Base-by-base conservation (phyloP, 2,329 filamentous ascomycete species). In the Ceratocystis harringtonii region DNA sequence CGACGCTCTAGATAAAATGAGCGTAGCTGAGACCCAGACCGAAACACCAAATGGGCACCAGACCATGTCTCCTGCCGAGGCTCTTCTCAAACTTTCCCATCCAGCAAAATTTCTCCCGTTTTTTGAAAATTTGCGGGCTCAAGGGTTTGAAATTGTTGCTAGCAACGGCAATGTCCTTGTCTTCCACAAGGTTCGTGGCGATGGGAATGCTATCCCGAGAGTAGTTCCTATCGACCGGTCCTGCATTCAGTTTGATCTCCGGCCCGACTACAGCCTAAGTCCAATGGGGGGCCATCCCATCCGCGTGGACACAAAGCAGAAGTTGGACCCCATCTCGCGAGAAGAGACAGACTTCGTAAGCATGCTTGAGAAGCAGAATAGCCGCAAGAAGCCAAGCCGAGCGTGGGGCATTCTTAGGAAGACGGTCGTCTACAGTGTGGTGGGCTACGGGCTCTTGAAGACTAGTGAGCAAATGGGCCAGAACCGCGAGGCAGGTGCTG, bases 141-240 rank as follows among this genome's bases (percentile, higher is more conserved):
- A 86, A 65, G 86, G 86, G 0, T 89, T 84, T 68, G 85, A 88
- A 69, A 84, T 88, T 48, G 79, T 85, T 1, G 83, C 85, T 1
- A 85, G 84, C 1, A 78, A 78, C 61, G 80, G 80, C 5, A 80
- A 89, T 68, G 77, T 88, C 3, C 77, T 89, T 30, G 79, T 90
- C 3, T 87, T 89, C 71, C 84, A 83, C 68, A 85, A 87, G 73
- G 78, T 82, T 3, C 76, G 78, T 5, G 70, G 74, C 2, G 70
- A 74, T 30, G 66, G 69, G 8, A 68, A 68, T 7, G 69, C 70
- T 1, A 66, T 66, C 1, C 64, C 66, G 1, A 44, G 62, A 17
- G 58, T 60, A 2, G 45, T 57, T 17, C 52, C 62, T 19, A 58
- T 66, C 2, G 60, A 65, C n/a, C 52, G 64, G 8, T 60, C 62